Conservation (phyloP, 495 filamentous ascomycete genomes). For the Hypoxylon trugodes region DNA sequence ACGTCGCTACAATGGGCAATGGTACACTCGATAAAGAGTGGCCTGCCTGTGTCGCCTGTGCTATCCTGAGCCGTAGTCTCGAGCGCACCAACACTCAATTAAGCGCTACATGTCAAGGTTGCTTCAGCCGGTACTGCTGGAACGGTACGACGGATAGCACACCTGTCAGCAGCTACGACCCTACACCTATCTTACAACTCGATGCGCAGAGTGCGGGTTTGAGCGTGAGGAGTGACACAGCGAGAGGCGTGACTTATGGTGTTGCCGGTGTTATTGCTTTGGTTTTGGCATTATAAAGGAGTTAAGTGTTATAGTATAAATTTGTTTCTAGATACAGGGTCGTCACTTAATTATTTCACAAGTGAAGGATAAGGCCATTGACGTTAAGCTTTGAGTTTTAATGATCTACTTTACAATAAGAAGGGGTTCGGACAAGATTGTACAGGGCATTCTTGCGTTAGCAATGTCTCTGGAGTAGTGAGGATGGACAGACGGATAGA, state of each 20-base stretch:
- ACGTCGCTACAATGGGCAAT: slow-evolving; percentile 84
- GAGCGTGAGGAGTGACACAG: neutral
- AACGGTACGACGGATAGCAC: slow-evolving; percentile 69
- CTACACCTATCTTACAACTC: slow-evolving; percentile 28
- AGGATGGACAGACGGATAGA: too few relatives aligned
- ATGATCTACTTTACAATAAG: too few relatives aligned
- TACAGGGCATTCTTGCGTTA: too few relatives aligned
- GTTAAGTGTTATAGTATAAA: neutral
- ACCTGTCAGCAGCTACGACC: slow-evolving; percentile 45
- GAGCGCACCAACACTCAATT: slow-evolving; percentile 69
- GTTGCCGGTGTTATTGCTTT: slow-evolving; percentile 18
- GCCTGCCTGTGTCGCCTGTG: slow-evolving; percentile 85
- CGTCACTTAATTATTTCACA: neutral
- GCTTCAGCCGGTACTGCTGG: slow-evolving; percentile 90
- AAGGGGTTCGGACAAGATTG: too few relatives aligned
- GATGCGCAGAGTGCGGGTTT: slow-evolving; percentile 2
- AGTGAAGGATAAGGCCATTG: neutral
- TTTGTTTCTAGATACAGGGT: neutral
- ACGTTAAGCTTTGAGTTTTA: too few relatives aligned
- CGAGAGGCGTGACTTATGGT: slow-evolving; percentile 19
- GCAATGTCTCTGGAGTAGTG: too few relatives aligned
- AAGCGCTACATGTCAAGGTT: slow-evolving; percentile 72
- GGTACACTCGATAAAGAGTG: slow-evolving; percentile 74
- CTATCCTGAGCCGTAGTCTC: slow-evolving; percentile 79
- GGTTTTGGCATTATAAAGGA: slow-evolving; percentile 7